Base-by-base conservation (phyloP, 1,284 basidiomycete species). In the Sparassis latifolia region DNA sequence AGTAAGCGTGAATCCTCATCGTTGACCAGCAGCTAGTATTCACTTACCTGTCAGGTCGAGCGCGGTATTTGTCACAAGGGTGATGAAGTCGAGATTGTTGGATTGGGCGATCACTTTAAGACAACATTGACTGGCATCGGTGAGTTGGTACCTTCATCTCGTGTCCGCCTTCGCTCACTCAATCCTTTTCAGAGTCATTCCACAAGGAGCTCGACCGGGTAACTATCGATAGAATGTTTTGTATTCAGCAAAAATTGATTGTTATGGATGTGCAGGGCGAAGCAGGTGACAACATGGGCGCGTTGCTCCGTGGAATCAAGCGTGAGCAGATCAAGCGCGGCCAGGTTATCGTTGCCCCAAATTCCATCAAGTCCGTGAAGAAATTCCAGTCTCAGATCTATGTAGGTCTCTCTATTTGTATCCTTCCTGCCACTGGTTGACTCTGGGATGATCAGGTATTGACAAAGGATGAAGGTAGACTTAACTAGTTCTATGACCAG, bases 241-340 rank as follows among this genome's bases (percentile, higher is more conserved):
- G 7, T 42, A 20, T 42, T 7, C 7, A 42, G 27, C 27, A 7
- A 28, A 42, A 27, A 27, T 7, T 52, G 20, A 33, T 29, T 31
- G 20, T 44, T 28, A 12, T n/a, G 2, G 30, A 28, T 33, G 7
- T 37, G 28, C 42, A 86, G 84, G 96, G 93, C 57, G 92, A 98
- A 72, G 96, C 97, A 59, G 97, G 97, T 66, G 97, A 99, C 75
- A 99, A 99, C 79, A 98, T 98, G 93, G 97, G 97, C 63, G 92
- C 90, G 53, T 78, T 99, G 44, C 85, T 99, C 50, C 92, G 97
- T 73, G 95, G 97, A 70, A 77, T 98, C 69, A 98, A 98, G 78
- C 89, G 96, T 60, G 97, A 99, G 69, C 94, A 99, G 72, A 75
- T 99, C 66, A 81, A 82, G 60, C 89, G 97, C 63, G 97, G 97